Conservation (phyloP, 1,284 basidiomycete genomes). For the Pholiota adiposa region DNA sequence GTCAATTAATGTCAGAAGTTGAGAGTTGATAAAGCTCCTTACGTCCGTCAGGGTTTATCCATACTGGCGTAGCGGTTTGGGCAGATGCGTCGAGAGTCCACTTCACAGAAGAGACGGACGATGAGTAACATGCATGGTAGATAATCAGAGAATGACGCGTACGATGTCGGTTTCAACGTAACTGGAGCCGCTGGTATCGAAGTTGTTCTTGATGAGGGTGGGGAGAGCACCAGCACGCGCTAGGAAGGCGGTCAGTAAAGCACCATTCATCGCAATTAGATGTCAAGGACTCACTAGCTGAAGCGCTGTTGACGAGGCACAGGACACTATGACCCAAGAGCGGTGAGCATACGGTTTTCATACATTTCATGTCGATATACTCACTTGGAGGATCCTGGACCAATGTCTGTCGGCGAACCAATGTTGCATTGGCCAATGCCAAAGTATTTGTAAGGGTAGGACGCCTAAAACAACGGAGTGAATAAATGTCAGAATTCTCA, state of each 20-base stretch:
- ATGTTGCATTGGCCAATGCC: slow-evolving; percentile 7
- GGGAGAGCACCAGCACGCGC: slow-evolving; percentile 3
- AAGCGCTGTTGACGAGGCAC: slow-evolving; percentile 5
- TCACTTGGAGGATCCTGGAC: slow-evolving; percentile 7
- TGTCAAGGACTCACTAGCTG: not conserved
- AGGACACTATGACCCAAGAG: not conserved
- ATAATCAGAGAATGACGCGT: not conserved
- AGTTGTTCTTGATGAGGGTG: not conserved
- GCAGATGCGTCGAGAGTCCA: slow-evolving; percentile 1
- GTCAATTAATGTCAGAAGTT: not conserved
- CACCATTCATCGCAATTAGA: not conserved
- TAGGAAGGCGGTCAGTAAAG: not conserved
- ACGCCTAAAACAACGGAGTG: not conserved
- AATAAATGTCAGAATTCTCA: not conserved
- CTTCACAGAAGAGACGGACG: not conserved
- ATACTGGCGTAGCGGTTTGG: slow-evolving; percentile 4
- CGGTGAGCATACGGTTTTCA: not conserved
- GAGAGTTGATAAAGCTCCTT: not conserved
- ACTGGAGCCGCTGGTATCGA: slow-evolving; percentile 3
- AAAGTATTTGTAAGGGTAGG: not conserved
- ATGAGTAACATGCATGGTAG: not conserved
- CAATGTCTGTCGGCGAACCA: slow-evolving; percentile 1
- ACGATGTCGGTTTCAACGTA: slow-evolving; percentile 6
- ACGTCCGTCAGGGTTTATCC: slow-evolving; percentile 12
- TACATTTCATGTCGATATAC: not conserved